Evolutionary conservation across 768 basidiomycete genomes (phyloP), one percentile per base, ranked within the genome.

Genomic region (Coprinopsis cinerea): DNA sequence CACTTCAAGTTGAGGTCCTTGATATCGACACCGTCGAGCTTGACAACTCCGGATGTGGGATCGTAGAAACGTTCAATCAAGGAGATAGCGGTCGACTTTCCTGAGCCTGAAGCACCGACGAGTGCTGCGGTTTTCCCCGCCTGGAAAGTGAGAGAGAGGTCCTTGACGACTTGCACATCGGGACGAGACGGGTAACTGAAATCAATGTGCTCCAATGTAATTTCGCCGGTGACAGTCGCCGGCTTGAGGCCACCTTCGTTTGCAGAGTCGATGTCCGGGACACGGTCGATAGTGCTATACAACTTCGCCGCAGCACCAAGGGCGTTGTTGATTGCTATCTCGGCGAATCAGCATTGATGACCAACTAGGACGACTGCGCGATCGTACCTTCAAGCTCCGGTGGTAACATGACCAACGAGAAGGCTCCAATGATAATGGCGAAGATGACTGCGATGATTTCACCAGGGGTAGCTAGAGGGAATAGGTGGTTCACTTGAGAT

Each of bases 21-120:
- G 59, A 90, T 56, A 55, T 88, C 74, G 18, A 72, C 60, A 4
- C 88, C 86, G 47, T 90, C 88, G 6, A 88, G 70, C 52, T 73
- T 76, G 58, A 89, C 77, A 13, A 59, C 55, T 15, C 88, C 88
- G 0, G 63, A 61, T 0, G 76, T 63, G 1, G 88, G 83, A 57
- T 90, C 88, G 56, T 90, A 90, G 68, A 89, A 90, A 5, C 88
- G 74, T 60, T 89, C 87, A 47, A 87, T 76, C 13, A 88, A 73
- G 17, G 78, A 73, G 17, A 88, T 72, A 47, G 85, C 64, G 4
- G 83, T 84, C 3, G 79, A 81, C 56, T 82, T 82, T 6, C 83
- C 82, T 1, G 78, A 81, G 1, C 83, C 83, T 18, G 78, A 81
- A 11, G 83, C 82, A 44, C 83, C 83, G 36, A 85, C 82, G 22